phyloP scores from a whole-genome alignment of 2,329 filamentous ascomycete species.

The Fusarium irregulare region DNA sequence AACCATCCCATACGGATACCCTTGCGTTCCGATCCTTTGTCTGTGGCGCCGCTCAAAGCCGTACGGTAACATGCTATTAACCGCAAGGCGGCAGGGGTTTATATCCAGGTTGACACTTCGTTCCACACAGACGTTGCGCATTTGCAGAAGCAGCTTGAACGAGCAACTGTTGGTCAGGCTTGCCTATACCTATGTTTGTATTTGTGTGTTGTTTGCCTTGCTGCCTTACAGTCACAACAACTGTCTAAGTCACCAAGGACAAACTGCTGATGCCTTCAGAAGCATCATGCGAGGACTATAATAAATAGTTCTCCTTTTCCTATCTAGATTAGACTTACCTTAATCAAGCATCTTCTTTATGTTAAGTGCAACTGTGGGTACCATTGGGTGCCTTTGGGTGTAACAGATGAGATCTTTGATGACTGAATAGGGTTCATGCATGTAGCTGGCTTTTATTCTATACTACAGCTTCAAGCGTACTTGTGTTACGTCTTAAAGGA shows the following conservation, averaged over 20 bases:
- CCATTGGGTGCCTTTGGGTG: not conserved
- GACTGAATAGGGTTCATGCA: constrained; percentile 13
- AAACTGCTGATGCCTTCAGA: no score
- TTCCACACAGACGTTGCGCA: constrained; percentile 23
- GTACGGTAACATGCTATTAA: constrained; percentile 7
- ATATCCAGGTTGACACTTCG: constrained; percentile 15
- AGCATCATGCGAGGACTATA: no score
- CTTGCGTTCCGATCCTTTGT: constrained; percentile 3
- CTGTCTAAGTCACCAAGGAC: no score
- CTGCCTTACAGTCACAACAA: no score
- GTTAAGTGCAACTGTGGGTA: not conserved
- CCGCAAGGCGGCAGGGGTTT: constrained; percentile 15
- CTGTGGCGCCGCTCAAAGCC: constrained; percentile 1
- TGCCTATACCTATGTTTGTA: no score
- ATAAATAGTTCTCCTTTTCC: no score
- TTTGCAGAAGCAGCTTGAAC: not conserved
- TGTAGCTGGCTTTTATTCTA: not conserved
- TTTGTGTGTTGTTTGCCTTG: no score
- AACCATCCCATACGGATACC: not conserved
- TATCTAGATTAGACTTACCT: no score
- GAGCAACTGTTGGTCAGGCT: not conserved
- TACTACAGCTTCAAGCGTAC: constrained; percentile 3
- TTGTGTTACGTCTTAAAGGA: constrained; percentile 1
- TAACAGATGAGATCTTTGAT: constrained; percentile 22
- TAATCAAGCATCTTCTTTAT: no score